Evolutionary conservation across 805 yeast genomes (phyloP), one percentile per base, ranked within the genome.

Genomic region (Yamadazyma scolyti): DNA sequence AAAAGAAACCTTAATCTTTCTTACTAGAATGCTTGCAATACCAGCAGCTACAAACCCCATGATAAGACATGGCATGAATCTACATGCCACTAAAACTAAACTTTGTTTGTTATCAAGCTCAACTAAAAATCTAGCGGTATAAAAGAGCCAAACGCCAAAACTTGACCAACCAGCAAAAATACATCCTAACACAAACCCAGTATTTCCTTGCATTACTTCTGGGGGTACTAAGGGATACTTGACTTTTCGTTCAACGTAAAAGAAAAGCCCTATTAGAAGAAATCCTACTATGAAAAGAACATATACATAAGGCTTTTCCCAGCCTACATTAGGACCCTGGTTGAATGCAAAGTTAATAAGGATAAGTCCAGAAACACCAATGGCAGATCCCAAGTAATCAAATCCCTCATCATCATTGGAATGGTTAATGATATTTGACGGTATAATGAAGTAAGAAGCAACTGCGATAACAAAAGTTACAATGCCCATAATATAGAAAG

Each of bases 241-340:
- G 19, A 69, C 67, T 44, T 61, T 56, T n/a, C 53, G 50, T 18
- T 54, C 50, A 43, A 82, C 85, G 30, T 64, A 56, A 36, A 65
- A 58, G 46, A 83, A 83, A 1, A 48, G 61, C 6, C 25, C 49
- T 10, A 63, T 34, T 10, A 48, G 32, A 2, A 54, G 43, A 9
- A 81, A 35, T 0, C 87, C 79, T 4, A 81, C 56, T 3, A 79
- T 63, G 16, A 82, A 56, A 9, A 83, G 50, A 0, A 68, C 73
- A 30, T 77, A 73, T 25, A 78, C 73, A 43, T 82, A 82, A 1
- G 80, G 71, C 2, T 43, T 50, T 4, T 58, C 50, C 90, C 90
- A 83, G 9, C 90, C 89, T 2, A 67, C 82, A 14, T 72, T 70
- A 0, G 90, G 85, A 4, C 83, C 89, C 48, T 84, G 87, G 46